Conservation (phyloP, 2,329 filamentous ascomycete genomes). For the Chaetomium sp. region DNA sequence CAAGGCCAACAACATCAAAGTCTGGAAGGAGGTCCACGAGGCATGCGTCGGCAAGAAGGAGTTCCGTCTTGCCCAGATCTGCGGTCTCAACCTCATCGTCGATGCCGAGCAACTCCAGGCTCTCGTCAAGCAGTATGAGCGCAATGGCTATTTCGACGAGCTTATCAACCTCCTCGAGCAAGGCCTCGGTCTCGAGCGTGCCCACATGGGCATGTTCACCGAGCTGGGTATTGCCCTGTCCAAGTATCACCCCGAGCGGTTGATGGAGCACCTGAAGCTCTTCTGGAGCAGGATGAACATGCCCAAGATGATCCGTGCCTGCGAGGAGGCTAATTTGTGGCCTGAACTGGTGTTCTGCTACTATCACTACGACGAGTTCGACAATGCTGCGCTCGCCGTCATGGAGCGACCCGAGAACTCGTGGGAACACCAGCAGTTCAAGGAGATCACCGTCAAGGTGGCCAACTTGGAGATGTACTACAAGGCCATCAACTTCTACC, state of each 20-base stretch:
- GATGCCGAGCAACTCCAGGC: conserved; percentile 94
- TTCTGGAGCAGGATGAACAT: conserved; percentile 99
- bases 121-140: conserved; percentile 95
- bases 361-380: conserved; percentile 97
- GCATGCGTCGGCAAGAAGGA: conserved; percentile 98
- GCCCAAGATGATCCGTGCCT: conserved; percentile 91
- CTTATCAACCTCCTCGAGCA: conserved; percentile 93
- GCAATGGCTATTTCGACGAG: conserved; percentile 97
- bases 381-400: conserved; percentile 94
- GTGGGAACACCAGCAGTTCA: conserved; percentile 99
- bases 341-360: conserved; percentile 97
- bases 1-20: conserved; percentile 98
- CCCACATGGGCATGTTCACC: conserved; percentile 97
- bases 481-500: conserved; percentile 92
- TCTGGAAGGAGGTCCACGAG: conserved; percentile 98
- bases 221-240: conserved; percentile 87
- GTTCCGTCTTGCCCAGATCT: conserved; percentile 97
- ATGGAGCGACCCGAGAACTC: conserved; percentile 97
- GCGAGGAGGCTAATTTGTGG: conserved; percentile 94
- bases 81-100: conserved; percentile 95
- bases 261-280: conserved; percentile 98
- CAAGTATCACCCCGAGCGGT: conserved; percentile 90
- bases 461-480: conserved; percentile 99
- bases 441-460: conserved; percentile 97
- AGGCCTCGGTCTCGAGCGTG: conserved; percentile 87